Evolutionary conservation across 805 yeast species (phyloP), one percentile per base, ranked within the genome.

Genomic region (Brettanomyces bruxellensis): DNA sequence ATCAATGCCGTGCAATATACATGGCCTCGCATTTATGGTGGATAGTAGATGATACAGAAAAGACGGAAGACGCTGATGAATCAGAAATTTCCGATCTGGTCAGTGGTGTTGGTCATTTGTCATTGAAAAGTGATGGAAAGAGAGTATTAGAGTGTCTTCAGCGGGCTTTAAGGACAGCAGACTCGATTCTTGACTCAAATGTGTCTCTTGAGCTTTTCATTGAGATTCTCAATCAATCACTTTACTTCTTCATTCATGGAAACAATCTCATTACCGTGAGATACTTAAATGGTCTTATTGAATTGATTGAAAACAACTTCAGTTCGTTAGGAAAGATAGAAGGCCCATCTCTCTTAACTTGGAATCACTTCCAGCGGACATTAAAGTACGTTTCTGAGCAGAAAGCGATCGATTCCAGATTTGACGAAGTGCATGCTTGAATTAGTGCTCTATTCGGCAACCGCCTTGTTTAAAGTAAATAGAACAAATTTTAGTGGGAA

Each of bases 21-120:
- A 65, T 78, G 44, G 90, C 96, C 39, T 81, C 95, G 1, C 97
- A 93, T 64, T 67, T 93, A 43, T 93, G 96, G 96, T 86, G 95
- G 93, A 84, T 91, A 58, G 79, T 83, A 24, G 89, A 85, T 49
- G 73, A 62, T 40, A 51, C 52, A 32, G 65, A 56, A 34, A 64
- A 59, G 11, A 51, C 43, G 18, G 51, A 43, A 8, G 76, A 69
- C 5, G 75, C 72, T 48, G 70, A 67, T 22, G 68, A 22, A 9
- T 5, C 25, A 11, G 25, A 14, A 24, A 25, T 25, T 28, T 13
- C 34, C 18, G 23, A 34, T 11, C 7, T 35, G 25, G 32, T 65
- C 46, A 76, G 70, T 47, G 75, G 71, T 25, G 66, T 65, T 24
- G 68, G 48, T 2, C 57, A 60, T 36, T 55, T 62, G 5, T 54